Percentiles rank a stretch among this genome's conserved stretches.
These are phyloP conservation scores for Suillus sp. DNA, from an alignment of 768 basidiomycete genomes.

Conservation along the genomic window DNA sequence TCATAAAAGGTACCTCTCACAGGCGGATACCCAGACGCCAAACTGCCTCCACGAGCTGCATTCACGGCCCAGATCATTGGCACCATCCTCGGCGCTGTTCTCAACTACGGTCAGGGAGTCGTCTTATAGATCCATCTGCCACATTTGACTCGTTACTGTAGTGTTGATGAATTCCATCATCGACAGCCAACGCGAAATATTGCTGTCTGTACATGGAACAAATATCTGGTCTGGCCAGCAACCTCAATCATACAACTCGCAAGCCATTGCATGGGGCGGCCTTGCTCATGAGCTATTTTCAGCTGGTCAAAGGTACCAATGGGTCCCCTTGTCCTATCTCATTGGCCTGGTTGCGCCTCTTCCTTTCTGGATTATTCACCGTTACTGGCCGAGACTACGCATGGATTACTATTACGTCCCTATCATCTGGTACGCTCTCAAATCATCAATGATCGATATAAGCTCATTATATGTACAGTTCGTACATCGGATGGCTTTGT, in stretches of 20 bases:
- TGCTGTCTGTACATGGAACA: constrained; percentile 58
- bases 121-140: not conserved
- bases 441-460: not conserved
- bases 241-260: constrained; percentile 33
- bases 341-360: constrained; percentile 39
- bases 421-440: constrained; percentile 26
- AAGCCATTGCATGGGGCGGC: constrained; percentile 43
- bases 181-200: constrained; percentile 47
- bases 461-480: constrained; percentile 13
- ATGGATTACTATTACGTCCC: constrained; percentile 33
- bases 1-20: constrained; percentile 20
- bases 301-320: constrained; percentile 33
- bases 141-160: constrained; percentile 22
- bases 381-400: constrained; percentile 35
- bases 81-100: constrained; percentile 52
- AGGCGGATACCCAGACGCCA: constrained; percentile 44
- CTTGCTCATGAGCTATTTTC: constrained; percentile 39
- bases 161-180: constrained; percentile 65
- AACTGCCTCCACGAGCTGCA: constrained; percentile 64
- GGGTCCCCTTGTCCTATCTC: constrained; percentile 42
- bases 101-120: constrained; percentile 43
- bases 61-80: constrained; percentile 64
- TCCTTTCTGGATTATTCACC: constrained; percentile 45
- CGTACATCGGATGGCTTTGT: constrained; percentile 21
- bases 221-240: constrained; percentile 37